phyloP scores from a whole-genome alignment of 139 green algal species.

The Pleodorina starrii region DNA sequence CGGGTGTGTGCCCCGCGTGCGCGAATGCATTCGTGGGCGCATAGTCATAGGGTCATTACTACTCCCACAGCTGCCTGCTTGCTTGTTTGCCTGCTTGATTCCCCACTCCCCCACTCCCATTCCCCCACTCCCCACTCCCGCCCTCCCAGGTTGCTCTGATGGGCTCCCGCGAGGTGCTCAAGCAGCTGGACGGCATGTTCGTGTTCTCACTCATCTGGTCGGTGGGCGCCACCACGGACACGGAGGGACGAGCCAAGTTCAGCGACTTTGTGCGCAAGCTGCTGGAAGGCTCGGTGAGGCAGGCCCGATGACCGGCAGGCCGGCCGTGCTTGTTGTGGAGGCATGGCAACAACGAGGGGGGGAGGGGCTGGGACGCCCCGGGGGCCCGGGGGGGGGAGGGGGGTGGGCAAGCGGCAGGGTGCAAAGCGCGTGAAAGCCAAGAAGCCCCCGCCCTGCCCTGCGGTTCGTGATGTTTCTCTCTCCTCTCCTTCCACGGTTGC shows the following conservation, averaged over 20 bases:
- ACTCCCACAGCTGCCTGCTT: too few relatives aligned
- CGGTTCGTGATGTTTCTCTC: background rate
- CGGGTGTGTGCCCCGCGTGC: too few relatives aligned
- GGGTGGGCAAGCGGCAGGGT: too few relatives aligned
- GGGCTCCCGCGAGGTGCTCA: slow-evolving; percentile 34
- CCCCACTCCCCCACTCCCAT: too few relatives aligned
- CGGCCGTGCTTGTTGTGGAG: too few relatives aligned
- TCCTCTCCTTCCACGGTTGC: background rate
- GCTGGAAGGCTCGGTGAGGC: slow-evolving; percentile 60
- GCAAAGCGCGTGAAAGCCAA: background rate
- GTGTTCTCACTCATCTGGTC: slow-evolving; percentile 71
- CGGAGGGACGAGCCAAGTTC: slow-evolving; percentile 67
- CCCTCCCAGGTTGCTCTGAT: background rate
- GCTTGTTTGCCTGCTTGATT: too few relatives aligned
- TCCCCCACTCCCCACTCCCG: too few relatives aligned
- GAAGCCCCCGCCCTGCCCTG: background rate
- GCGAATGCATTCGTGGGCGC: too few relatives aligned
- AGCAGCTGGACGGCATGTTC: slow-evolving; percentile 73
- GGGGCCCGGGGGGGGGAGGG: too few relatives aligned
- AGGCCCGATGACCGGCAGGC: background rate
- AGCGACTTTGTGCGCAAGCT: slow-evolving; percentile 73
- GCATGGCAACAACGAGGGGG: background rate
- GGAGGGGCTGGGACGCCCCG: background rate
- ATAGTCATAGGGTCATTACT: too few relatives aligned
- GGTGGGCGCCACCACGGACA: slow-evolving; percentile 62